Percentiles rank a stretch among this genome's conserved stretches.
Evolutionary conservation across 306 rosid genomes (phyloP).

Genomic region (Medicago ruthenica): DNA sequence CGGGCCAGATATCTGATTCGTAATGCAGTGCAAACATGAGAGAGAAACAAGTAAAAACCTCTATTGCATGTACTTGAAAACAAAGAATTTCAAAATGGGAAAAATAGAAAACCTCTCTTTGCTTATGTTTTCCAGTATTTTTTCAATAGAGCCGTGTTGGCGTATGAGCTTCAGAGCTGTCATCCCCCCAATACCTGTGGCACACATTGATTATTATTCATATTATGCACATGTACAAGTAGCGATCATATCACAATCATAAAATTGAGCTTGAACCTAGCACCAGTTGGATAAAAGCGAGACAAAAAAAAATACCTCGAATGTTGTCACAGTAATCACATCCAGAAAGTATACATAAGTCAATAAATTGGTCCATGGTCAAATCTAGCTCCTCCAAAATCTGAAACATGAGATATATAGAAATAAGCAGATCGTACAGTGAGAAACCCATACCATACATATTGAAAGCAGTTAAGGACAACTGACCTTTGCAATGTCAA

Average conservation of each 20-base stretch:
- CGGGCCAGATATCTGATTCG: slow-evolving; percentile 17
- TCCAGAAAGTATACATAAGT: slow-evolving; percentile 95
- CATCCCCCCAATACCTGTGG: slow-evolving; percentile 92
- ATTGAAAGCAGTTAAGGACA: slow-evolving; percentile 24
- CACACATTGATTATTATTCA: slow-evolving; percentile 31
- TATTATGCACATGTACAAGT: slow-evolving; percentile 28
- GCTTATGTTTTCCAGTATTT: slow-evolving; percentile 79
- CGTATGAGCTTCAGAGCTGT: slow-evolving; percentile 95
- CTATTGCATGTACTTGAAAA: slow-evolving; percentile 26
- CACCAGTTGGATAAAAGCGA: slow-evolving; percentile 28
- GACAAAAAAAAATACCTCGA: slow-evolving; percentile 65
- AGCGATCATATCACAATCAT: slow-evolving; percentile 19
- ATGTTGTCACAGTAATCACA: slow-evolving; percentile 94
- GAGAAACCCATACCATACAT: neutral
- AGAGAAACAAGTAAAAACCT: slow-evolving; percentile 31
- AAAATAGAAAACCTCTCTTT: slow-evolving; percentile 75
- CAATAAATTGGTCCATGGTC: slow-evolving; percentile 94
- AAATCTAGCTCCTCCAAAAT: slow-evolving; percentile 85
- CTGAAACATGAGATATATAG: slow-evolving; percentile 55
- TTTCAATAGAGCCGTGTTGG: slow-evolving; percentile 92
- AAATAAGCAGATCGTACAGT: slow-evolving; percentile 35
- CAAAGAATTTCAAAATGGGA: slow-evolving; percentile 15
- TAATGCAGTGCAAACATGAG: slow-evolving; percentile 27
- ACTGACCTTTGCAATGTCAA: slow-evolving; percentile 84
- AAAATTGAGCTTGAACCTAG: slow-evolving; percentile 11